Evolutionary conservation across 306 rosid species (phyloP), one percentile per base, ranked within the genome.

Genomic region (Abrus pulchellus): DNA sequence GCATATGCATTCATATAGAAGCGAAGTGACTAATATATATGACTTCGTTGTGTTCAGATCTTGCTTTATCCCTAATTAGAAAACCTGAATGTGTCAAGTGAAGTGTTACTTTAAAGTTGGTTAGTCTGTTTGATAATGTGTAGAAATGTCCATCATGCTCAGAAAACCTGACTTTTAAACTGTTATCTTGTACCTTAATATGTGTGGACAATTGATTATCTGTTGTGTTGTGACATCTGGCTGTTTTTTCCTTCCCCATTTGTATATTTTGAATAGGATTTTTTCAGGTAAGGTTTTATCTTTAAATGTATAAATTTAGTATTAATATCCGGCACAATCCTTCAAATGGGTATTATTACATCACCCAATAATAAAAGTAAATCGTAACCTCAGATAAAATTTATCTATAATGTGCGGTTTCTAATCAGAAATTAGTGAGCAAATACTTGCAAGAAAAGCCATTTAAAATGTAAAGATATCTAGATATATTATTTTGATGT

Each of bases 81-180:
- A 75, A 62, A 69, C 74, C 44, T 59, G 32, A 27, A 53, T 13
- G 20, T 81, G 50, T 48, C 52, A 40, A 9, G 75, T 66, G 80
- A 63, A 57, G 62, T 72, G 52, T 85, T 76, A 71, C 64, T 77
- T 65, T 48, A 67, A 81, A 82, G 45, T 44, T 55, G 75, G 69
- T 5, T 33, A 27, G 57, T 64, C 20, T 43, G 61, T 67, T 13
- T 34, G 27, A 38, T 44, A 49, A 75, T 59, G 20, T 53, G n/a
- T 40, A 36, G 30, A 63, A 72, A 27, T 48, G 9, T 43, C 14
- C 41, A 28, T 73, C 7, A 10, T 43, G 50, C 54, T 13, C 5
- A 72, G 38, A 63, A 43, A 50, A 28, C 44, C n/a, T 40, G 32
- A 38, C 47, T 38, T 43, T 43, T 61, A 61, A 11, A 43, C 47